These are phyloP conservation scores for Scortechinia acanthostroma DNA, from an alignment of 2,329 filamentous ascomycete genomes.

Conservation along the genomic window DNA sequence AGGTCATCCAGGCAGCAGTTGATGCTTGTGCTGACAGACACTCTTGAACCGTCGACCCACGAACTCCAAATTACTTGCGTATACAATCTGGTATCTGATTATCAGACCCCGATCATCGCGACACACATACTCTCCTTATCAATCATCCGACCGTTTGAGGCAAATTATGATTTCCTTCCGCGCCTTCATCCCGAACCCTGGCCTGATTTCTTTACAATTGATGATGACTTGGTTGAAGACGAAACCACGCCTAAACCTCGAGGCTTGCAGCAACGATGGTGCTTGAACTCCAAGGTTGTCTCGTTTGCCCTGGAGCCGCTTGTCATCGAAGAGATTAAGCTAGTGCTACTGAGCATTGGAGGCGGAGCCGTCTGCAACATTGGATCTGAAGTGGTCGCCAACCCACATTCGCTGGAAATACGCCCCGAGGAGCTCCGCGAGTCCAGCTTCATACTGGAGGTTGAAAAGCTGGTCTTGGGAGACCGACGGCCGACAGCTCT, in stretches of 20 bases:
- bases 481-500: slow-evolving; percentile 46
- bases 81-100: slow-evolving; percentile 47
- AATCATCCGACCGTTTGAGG: slow-evolving; percentile 51
- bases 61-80: slow-evolving; percentile 45
- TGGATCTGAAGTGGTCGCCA: slow-evolving; percentile 16
- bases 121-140: slow-evolving; percentile 39
- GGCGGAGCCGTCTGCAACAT: slow-evolving; percentile 38
- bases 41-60: slow-evolving; percentile 32
- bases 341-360: slow-evolving; percentile 35
- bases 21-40: slow-evolving; percentile 21
- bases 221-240: slow-evolving; percentile 20
- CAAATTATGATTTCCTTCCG: slow-evolving; percentile 50
- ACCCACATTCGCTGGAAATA: slow-evolving; percentile 19
- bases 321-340: slow-evolving; percentile 37
- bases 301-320: slow-evolving; percentile 47
- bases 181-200: slow-evolving; percentile 43
- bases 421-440: slow-evolving; percentile 36
- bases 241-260: slow-evolving; percentile 18
- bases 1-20: slow-evolving; percentile 17
- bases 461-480: slow-evolving; percentile 45
- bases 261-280: slow-evolving; percentile 50
- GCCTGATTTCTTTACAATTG: slow-evolving; percentile 50
- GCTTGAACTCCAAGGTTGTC: slow-evolving; percentile 40
- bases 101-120: slow-evolving; percentile 49
- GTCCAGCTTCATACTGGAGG: slow-evolving; percentile 38